Conservation (phyloP, 192 early-diverging fungal species). For the Cladochytrium replicatum region DNA sequence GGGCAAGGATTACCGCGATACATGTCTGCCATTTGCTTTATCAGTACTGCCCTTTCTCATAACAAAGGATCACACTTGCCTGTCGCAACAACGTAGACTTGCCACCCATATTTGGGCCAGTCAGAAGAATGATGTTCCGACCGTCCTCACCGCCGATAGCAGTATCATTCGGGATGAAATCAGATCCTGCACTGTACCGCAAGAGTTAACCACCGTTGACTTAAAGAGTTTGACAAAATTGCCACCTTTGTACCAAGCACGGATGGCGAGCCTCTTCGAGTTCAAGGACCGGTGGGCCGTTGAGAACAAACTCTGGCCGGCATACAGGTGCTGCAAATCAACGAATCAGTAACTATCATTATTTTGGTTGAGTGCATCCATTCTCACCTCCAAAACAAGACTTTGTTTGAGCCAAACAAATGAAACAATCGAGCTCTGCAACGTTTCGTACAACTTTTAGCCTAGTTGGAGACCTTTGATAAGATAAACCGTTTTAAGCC, state of each 20-base stretch:
- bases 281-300: slow-evolving; percentile 53
- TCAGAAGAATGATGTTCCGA: slow-evolving; percentile 76
- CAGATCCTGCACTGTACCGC: slow-evolving; percentile 22
- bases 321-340: slow-evolving; percentile 54
- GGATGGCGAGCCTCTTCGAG: slow-evolving; percentile 90
- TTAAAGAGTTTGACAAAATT: neutral
- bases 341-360: too few species aligned
- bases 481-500: too few species aligned
- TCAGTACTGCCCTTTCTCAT: neutral
- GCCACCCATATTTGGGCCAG: slow-evolving; percentile 99
- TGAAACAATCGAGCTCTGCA: slow-evolving; percentile 79
- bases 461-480: too few species aligned
- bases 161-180: slow-evolving; percentile 95
- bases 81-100: slow-evolving; percentile 95
- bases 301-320: slow-evolving; percentile 73
- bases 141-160: slow-evolving; percentile 51
- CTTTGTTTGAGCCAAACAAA: slow-evolving; percentile 62
- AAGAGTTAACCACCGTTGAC: neutral
- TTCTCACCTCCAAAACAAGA: slow-evolving; percentile 51
- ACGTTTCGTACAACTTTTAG: slow-evolving; percentile 59
- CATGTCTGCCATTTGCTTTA: slow-evolving; percentile 64
- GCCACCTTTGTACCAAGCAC: slow-evolving; percentile 65
- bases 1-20: slow-evolving; percentile 90
- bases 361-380: neutral
- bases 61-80: slow-evolving; percentile 23